A percentile compares a stretch with the other conserved stretches of the same genome.
Evolutionary conservation across 169 alveolate species (phyloP).

Genomic region (Plasmodium cynomolgi): DNA sequence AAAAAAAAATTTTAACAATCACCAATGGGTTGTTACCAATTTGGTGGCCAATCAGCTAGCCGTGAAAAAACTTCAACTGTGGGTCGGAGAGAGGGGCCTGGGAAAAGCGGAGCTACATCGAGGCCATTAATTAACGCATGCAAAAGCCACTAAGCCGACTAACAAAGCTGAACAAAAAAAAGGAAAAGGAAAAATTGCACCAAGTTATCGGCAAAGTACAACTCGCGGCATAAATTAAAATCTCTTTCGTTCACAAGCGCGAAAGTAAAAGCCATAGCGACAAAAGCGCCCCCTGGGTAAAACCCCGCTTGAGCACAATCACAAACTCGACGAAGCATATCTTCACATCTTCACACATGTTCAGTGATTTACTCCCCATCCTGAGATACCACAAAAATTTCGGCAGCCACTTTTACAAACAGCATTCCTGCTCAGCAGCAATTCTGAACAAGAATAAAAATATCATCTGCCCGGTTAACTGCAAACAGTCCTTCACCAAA

Average conservation of each 20-base stretch:
- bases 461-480: not conserved
- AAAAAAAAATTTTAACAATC: not conserved
- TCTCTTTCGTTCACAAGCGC: not conserved
- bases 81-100: too few relatives aligned
- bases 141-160: too few relatives aligned
- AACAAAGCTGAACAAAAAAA: not conserved
- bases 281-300: not conserved
- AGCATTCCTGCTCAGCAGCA: not conserved
- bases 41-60: too few relatives aligned
- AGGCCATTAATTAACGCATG: too few relatives aligned
- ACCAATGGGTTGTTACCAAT: too few relatives aligned
- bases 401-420: not conserved
- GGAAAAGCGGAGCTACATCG: too few relatives aligned
- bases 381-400: not conserved
- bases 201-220: not conserved
- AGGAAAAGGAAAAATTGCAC: not conserved
- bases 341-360: not conserved
- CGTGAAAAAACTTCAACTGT: too few relatives aligned
- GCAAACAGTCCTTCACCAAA: not conserved
- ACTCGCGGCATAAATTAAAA: not conserved
- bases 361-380: not conserved
- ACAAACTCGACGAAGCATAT: not conserved
- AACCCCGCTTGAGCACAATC: not conserved
- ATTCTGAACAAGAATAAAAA: slow-evolving; percentile 2
- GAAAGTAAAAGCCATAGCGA: not conserved